Evolutionary conservation across 257 asterid species (phyloP).

Genomic region (Striga asiatica): DNA sequence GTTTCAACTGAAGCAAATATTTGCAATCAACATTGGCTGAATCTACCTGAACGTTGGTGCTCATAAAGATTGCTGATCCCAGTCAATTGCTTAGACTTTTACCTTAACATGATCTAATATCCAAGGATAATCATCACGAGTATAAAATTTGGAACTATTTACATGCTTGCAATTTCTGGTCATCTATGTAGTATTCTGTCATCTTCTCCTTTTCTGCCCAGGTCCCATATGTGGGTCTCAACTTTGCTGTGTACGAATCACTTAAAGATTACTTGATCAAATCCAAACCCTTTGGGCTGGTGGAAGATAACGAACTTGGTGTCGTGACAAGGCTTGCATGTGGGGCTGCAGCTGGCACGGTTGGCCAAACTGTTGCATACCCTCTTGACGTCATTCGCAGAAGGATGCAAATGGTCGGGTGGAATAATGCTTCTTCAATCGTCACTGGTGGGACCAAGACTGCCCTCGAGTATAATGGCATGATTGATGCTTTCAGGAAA

Average conservation of each 20-base stretch:
- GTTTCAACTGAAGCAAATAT: too few relatives aligned
- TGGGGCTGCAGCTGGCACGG: constrained; percentile 94
- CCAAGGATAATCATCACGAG: constrained; percentile 6
- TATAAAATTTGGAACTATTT: too few relatives aligned
- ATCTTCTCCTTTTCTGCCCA: constrained; percentile 27
- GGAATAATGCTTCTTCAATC: constrained; percentile 78
- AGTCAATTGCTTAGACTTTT: too few relatives aligned
- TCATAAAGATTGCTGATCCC: too few relatives aligned
- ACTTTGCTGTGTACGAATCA: constrained; percentile 91
- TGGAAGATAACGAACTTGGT: constrained; percentile 69
- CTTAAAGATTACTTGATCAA: constrained; percentile 77
- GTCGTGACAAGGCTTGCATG: constrained; percentile 81
- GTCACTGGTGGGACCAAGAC: constrained; percentile 66
- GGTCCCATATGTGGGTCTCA: constrained; percentile 96
- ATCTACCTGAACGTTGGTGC: too few relatives aligned
- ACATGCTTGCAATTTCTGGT: constrained; percentile 1
- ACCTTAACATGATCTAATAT: too few relatives aligned
- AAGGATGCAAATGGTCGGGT: constrained; percentile 99
- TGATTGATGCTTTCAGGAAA: constrained; percentile 91
- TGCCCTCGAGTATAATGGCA: constrained; percentile 68
- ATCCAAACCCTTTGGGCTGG: constrained; percentile 56
- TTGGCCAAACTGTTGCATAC: constrained; percentile 94
- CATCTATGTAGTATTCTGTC: too few relatives aligned
- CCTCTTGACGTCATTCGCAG: constrained; percentile 93
- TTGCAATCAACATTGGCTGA: too few relatives aligned